Evolutionary conservation across 2,329 filamentous ascomycete genomes (phyloP), one percentile per base, ranked within the genome.

Genomic region (Sarocladium brachiariae): DNA sequence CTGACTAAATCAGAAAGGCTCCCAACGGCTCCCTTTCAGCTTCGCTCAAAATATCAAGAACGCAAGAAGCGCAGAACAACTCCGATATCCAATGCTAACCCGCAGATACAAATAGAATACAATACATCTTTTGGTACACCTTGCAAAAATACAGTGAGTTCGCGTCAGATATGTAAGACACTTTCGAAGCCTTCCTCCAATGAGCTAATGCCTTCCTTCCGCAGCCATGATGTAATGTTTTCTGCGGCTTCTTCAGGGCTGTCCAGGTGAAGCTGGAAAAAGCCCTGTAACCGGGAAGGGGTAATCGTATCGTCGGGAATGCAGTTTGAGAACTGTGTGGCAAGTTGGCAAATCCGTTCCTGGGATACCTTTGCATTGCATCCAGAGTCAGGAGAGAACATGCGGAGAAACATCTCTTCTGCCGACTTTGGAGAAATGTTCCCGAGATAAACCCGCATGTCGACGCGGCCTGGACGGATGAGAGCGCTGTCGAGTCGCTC

Each of bases 401-500:
- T 74, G 55, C 70, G 67, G 2, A 70, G 49, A 49, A 75, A 75
- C 72, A 75, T 74, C 4, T 71, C 63, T 46, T 67, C 65, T 7
- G 72, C 68, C 11, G 70, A 72, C 30, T 61, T 56, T n/a, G 55
- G 64, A 38, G 68, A 70, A 25, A 76, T 74, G 54, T 72, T 67
- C 25, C 69, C 70, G 48, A 89, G 81, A 13, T 71, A 63, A 8
- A 88, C 75, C 53, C 77, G 78, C 63, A 79, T 73, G 57, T 89
- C 84, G 1, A 89, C 78, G 2, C 84, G 73, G 0, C 84, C 85
- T 0, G 84, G 84, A 1, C 84, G 73, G 9, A 86, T 71, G 0
- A 89, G 70, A 0, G 83, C 84, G 2, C 72, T 66, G 58, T 88
- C 83, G 0, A 88, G 74, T 49, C 78, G 75, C 47, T 87, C 81